A percentile compares a stretch with the other conserved stretches of the same genome.
Evolutionary conservation across 345 rosid genomes (phyloP).

Genomic region (Excoecaria cochinchinensis): DNA sequence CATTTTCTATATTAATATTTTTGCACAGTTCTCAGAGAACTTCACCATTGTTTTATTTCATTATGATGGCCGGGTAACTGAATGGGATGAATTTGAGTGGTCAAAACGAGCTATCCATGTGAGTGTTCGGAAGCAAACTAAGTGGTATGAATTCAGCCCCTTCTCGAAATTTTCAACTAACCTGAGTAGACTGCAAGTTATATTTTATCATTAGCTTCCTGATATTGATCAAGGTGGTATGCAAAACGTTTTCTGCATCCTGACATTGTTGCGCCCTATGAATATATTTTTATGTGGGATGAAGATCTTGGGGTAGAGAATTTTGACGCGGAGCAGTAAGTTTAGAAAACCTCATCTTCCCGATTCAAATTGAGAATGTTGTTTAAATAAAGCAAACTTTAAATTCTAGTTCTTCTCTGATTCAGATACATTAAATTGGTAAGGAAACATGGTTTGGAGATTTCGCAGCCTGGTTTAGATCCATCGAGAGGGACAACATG

Average conservation of each 20-base stretch:
- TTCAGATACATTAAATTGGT: slow-evolving; percentile 74
- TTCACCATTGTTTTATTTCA: slow-evolving; percentile 88
- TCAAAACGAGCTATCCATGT: slow-evolving; percentile 89
- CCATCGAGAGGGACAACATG: slow-evolving; percentile 75
- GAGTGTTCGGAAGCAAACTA: slow-evolving; percentile 77
- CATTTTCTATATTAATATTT: slow-evolving; percentile 11
- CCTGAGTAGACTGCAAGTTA: slow-evolving; percentile 7
- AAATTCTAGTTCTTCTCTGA: background rate
- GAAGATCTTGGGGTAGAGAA: slow-evolving; percentile 93
- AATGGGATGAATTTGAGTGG: slow-evolving; percentile 96
- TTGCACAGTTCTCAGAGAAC: slow-evolving; percentile 79
- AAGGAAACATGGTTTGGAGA: slow-evolving; percentile 79
- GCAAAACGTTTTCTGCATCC: slow-evolving; percentile 98
- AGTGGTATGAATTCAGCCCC: slow-evolving; percentile 59
- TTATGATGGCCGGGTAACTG: slow-evolving; percentile 77
- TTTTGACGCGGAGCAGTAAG: slow-evolving; percentile 84
- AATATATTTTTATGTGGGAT: slow-evolving; percentile 92
- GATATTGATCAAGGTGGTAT: slow-evolving; percentile 67
- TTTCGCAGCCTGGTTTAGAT: slow-evolving; percentile 95
- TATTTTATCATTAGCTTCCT: slow-evolving; percentile 15
- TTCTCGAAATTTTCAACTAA: background rate
- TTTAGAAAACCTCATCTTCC: slow-evolving; percentile 10
- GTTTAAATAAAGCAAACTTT: slow-evolving; percentile 8
- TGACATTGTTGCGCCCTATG: slow-evolving; percentile 77
- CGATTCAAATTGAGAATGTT: background rate